phyloP scores from a whole-genome alignment of 2,329 filamentous ascomycete species.

The Fusarium virguliforme region DNA sequence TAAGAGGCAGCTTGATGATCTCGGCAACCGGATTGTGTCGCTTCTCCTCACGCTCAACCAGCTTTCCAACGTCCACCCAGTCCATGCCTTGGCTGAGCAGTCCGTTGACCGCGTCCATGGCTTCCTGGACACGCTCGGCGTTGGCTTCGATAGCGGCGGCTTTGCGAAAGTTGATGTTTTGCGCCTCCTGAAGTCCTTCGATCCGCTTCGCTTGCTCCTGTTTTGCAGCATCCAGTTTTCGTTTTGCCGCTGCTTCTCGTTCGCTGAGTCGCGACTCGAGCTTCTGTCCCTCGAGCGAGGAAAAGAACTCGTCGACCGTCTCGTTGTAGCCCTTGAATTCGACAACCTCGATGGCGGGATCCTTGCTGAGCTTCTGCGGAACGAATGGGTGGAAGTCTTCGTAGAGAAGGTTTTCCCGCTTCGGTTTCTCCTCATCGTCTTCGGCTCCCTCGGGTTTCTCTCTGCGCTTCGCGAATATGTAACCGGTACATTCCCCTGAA shows the following conservation, averaged over 20 bases:
- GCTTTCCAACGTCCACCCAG: constrained; percentile 90
- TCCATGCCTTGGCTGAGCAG: constrained; percentile 97
- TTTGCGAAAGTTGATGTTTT: constrained; percentile 88
- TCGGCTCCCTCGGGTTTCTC: constrained; percentile 45
- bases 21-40: constrained; percentile 87
- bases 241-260: constrained; percentile 84
- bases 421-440: constrained; percentile 56
- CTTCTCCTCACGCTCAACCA: constrained; percentile 90
- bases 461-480: constrained; percentile 84
- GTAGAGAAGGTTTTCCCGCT: constrained; percentile 76
- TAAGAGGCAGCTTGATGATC: constrained; percentile 89
- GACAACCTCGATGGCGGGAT: constrained; percentile 77
- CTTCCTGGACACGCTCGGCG: constrained; percentile 90
- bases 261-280: constrained; percentile 88
- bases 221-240: constrained; percentile 87
- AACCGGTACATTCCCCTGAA: constrained; percentile 79
- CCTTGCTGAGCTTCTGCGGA: constrained; percentile 82
- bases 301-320: constrained; percentile 97
- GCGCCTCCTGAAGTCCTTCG: constrained; percentile 84
- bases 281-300: constrained; percentile 94
- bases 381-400: constrained; percentile 97
- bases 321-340: constrained; percentile 90
- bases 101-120: constrained; percentile 91
- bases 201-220: constrained; percentile 89
- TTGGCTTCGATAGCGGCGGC: constrained; percentile 94